Conservation (phyloP, 1,139 yeast species). For the Blastobotrys elegans region DNA sequence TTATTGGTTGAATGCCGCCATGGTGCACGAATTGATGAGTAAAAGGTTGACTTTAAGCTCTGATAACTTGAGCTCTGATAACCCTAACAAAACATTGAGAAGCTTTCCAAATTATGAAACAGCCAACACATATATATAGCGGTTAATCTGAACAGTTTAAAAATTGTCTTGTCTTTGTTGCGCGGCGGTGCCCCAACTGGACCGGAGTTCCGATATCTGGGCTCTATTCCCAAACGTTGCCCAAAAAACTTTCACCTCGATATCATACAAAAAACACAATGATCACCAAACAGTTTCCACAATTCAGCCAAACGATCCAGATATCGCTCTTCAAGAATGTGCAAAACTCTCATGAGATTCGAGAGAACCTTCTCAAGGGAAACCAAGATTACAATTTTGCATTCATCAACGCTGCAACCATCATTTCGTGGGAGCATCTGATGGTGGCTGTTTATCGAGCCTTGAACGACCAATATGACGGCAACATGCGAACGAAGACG, state of each 20-base stretch:
- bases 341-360: conserved; percentile 39
- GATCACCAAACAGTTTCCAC: conserved; percentile 36
- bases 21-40: no score
- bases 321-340: conserved; percentile 42
- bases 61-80: no score
- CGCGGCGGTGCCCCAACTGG: no score
- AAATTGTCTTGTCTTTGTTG: no score
- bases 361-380: conserved; percentile 36
- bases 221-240: no score
- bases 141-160: no score
- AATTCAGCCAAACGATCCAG: conserved; percentile 38
- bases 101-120: no score
- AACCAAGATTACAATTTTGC: conserved; percentile 42
- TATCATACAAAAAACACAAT: background rate
- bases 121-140: no score
- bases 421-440: conserved; percentile 46
- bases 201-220: no score
- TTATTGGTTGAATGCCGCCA: no score
- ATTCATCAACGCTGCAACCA: conserved; percentile 43
- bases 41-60: no score
- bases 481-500: conserved; percentile 43
- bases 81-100: no score
- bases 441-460: conserved; percentile 47
- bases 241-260: background rate
- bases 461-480: conserved; percentile 40